Base-by-base conservation (phyloP, 164 flowering plant species). In the Sedum album region DNA sequence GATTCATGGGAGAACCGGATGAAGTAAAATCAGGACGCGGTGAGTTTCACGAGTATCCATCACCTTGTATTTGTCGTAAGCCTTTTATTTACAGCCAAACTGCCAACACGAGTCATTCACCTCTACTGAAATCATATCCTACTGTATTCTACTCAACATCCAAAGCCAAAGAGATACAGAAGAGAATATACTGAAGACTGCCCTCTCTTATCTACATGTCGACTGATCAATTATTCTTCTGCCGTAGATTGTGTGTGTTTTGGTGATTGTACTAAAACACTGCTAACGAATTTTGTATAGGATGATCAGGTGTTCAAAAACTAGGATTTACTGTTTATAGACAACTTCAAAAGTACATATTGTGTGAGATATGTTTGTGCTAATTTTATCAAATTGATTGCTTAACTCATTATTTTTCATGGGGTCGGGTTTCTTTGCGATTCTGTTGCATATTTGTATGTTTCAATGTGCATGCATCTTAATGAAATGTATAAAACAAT, bases 1-100 rank as follows among this genome's bases (percentile, higher is more conserved):
- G 95, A 36, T 95, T 90, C 79, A 89, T 95, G 89, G 99, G 99
- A 35, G 99, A 95, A 68, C 98, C 99, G 25, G 88, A 90, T 51
- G 99, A 95, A 80, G 82, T 87, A 83, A 86, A 79, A 78, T 82
- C 81, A 28, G 99, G 96, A 60, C 77, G 90, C 66, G 99, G 89
- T 2, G 97, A 92, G 46, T 92, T 95, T 72, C 93, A 85, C 48
- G 99, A 95, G 76, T 89, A 73, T 70, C 99, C 99, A 13, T 73
- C 79, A 15, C 69, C 98, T 1, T 95, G 99, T 73, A 78, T 95
- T 57, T 95, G 99, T 72, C 70, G 78, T 68, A 87, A 77, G 69
- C 84, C 81, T 67, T 65, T 68, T 68, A 71, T 53, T 6, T 66
- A 42, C 39, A 55, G 61, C 30, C 62, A 57, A 57, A 20, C 14